Conservation (phyloP, 169 alveolate genomes). For the Plasmodium reichenowi region DNA sequence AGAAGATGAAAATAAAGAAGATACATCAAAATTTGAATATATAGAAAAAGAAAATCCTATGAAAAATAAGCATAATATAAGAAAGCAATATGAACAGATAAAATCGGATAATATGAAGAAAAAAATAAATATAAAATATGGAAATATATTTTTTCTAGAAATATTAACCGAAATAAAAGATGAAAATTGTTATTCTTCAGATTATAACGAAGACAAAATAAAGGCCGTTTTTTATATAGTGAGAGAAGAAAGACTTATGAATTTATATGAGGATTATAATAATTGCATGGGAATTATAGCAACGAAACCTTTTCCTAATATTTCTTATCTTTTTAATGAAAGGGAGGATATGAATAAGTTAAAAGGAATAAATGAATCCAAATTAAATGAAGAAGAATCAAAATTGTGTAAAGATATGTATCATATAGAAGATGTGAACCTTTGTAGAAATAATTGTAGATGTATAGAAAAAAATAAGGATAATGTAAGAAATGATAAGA, state of each 20-base stretch:
- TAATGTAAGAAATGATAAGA: not conserved
- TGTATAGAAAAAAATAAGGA: not conserved
- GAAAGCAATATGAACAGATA: not conserved
- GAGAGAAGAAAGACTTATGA: constrained; percentile 55
- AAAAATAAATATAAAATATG: constrained; percentile 65
- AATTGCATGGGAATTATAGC: constrained; percentile 69
- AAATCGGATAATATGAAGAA: not conserved
- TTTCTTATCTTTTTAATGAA: constrained; percentile 1
- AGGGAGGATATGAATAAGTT: not conserved
- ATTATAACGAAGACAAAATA: constrained; percentile 42
- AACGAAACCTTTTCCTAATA: constrained; percentile 40
- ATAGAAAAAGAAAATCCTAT: constrained; percentile 1
- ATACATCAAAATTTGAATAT: not conserved
- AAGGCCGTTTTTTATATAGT: constrained; percentile 52
- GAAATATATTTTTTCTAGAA: constrained; percentile 55
- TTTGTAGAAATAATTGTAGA: not conserved
- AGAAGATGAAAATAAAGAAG: not conserved
- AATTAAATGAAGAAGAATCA: not conserved
- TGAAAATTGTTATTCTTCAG: constrained; percentile 24
- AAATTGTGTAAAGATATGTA: not conserved
- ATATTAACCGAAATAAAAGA: constrained; percentile 48
- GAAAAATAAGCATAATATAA: not conserved
- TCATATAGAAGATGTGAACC: not conserved
- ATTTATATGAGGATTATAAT: constrained; percentile 36
- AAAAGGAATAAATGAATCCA: not conserved